A percentile compares a stretch with the other conserved stretches of the same genome.
Evolutionary conservation across 169 alveolate species (phyloP).

Genomic region (Toxoplasma gondii): DNA sequence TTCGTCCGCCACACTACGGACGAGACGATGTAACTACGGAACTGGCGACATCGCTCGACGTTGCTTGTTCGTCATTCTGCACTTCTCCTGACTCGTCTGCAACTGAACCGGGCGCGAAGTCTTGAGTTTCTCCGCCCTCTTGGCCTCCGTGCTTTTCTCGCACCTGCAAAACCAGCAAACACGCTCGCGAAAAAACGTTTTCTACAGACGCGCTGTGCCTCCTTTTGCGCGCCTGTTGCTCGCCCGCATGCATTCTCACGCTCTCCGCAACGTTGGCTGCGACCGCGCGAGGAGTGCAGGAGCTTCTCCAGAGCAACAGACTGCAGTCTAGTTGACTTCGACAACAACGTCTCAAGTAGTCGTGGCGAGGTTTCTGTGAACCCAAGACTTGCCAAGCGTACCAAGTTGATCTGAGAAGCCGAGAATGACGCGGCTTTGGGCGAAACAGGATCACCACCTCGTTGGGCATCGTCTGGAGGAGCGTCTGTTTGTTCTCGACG

Average conservation of each 20-base stretch:
- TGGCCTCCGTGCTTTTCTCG: background rate
- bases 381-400: background rate
- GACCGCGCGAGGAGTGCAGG: too few relatives aligned
- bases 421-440: background rate
- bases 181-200: background rate
- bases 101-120: background rate
- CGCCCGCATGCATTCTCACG: too few relatives aligned
- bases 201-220: too few relatives aligned
- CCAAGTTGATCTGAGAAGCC: background rate
- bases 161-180: background rate
- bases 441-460: background rate
- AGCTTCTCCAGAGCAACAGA: too few relatives aligned
- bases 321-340: too few relatives aligned
- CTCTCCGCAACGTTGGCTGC: too few relatives aligned
- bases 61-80: background rate
- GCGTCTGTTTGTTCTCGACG: background rate
- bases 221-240: too few relatives aligned
- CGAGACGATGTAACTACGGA: constrained; percentile 12
- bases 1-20: background rate
- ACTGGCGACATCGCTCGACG: constrained; percentile 13
- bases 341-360: too few relatives aligned
- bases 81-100: background rate
- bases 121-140: background rate
- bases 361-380: too few relatives aligned
- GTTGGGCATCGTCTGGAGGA: background rate